Percentiles rank a stretch among this genome's conserved stretches.
Conservation (phyloP, 2,329 filamentous ascomycete genomes). For the Cucurbitaria berberidis region DNA sequence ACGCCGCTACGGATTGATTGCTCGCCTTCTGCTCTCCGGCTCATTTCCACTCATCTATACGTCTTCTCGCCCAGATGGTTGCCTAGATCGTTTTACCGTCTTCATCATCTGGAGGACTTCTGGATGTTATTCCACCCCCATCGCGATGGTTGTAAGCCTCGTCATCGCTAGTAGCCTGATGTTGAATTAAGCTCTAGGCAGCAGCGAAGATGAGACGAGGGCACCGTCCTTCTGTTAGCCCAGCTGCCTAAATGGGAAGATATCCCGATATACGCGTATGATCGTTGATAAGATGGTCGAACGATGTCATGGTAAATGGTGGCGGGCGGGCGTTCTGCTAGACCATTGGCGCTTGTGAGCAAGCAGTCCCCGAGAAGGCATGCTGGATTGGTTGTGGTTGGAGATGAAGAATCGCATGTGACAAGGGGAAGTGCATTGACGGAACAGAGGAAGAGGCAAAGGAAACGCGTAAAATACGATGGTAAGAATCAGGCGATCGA, state of each 20-base stretch:
- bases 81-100: neutral
- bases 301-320: constrained; percentile 1
- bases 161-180: constrained; percentile 8
- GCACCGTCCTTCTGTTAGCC: constrained; percentile 10
- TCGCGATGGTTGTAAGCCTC: constrained; percentile 3
- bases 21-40: neutral
- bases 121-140: neutral
- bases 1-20: neutral
- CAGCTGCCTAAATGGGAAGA: constrained; percentile 11
- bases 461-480: constrained; percentile 11
- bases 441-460: constrained; percentile 6
- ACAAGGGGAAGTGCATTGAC: neutral
- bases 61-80: neutral
- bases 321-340: neutral
- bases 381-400: neutral
- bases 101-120: neutral
- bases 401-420: constrained; percentile 12
- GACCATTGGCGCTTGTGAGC: constrained; percentile 9
- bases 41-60: neutral
- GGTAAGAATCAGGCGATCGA: constrained; percentile 5
- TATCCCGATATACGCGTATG: constrained; percentile 11
- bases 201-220: constrained; percentile 9
- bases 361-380: constrained; percentile 2
- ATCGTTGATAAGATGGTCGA: constrained; percentile 10
- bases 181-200: constrained; percentile 28